A percentile compares a stretch with the other conserved stretches of the same genome.
phyloP scores from a whole-genome alignment of 306 rosid species.

The Cajanus cajan region DNA sequence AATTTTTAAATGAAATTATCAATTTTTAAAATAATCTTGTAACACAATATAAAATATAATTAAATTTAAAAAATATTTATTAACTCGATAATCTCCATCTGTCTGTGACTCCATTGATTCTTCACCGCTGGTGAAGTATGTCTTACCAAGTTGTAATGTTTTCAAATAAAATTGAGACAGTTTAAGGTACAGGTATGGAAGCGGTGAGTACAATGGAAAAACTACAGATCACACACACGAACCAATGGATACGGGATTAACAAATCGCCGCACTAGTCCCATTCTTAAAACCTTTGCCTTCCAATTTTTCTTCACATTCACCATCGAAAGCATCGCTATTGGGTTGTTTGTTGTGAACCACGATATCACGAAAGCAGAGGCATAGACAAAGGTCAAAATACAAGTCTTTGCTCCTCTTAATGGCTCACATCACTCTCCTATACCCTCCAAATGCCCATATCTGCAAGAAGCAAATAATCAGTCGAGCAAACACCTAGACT shows the following conservation, averaged over 20 bases:
- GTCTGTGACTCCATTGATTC: not conserved
- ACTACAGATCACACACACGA: conserved; percentile 24
- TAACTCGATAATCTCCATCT: not conserved
- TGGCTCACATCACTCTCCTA: conserved; percentile 40
- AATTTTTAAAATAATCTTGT: too few relatives aligned
- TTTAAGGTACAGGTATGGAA: conserved; percentile 15
- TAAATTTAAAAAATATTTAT: too few relatives aligned
- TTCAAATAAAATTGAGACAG: conserved; percentile 21
- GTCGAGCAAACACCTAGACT: conserved; percentile 14
- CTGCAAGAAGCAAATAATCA: conserved; percentile 38
- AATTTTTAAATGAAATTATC: too few relatives aligned
- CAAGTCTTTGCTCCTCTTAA: conserved; percentile 7
- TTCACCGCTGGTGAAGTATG: not conserved
- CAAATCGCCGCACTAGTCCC: conserved; percentile 21
- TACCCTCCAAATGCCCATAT: conserved; percentile 58
- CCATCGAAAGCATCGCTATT: conserved; percentile 28
- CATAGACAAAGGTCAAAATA: not conserved
- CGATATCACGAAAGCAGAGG: conserved; percentile 22
- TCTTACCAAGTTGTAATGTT: not conserved
- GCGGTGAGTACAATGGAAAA: not conserved
- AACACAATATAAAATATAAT: too few relatives aligned
- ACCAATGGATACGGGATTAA: conserved; percentile 1
- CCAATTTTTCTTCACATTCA: conserved; percentile 20
- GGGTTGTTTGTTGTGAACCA: conserved; percentile 2
- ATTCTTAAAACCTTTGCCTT: conserved; percentile 21